Evolutionary conservation across 2,329 filamentous ascomycete genomes (phyloP), one percentile per base, ranked within the genome.

Genomic region (Stemphylium vesicarium): DNA sequence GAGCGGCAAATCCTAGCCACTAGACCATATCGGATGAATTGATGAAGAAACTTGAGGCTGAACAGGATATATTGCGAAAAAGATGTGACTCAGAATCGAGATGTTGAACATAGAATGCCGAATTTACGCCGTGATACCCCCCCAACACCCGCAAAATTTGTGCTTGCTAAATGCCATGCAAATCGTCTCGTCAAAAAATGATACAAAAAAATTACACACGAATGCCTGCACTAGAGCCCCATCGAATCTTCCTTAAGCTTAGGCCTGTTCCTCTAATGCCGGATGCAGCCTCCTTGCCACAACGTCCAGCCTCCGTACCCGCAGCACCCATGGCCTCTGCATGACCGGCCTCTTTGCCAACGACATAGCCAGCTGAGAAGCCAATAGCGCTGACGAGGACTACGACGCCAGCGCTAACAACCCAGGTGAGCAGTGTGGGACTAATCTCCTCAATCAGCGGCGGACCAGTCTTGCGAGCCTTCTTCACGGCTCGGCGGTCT

Each of bases 341-440:
- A 46, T 79, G 77, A 1, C 84, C 84, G 4, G 84, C 80, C 59
- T 88, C 85, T 50, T 80, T 80, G 10, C 86, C 86, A 12, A 87
- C 78, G 12, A 83, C 82, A 64, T 88, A 88, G 1, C 86, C 86
- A 4, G 86, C 85, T 0, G 84, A 84, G 70, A 88, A 88, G 63
- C 84, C 86, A 57, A 88, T 81, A 2, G 85, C 86, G 13, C 83
- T 85, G 50, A 88, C 82, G 0, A 88, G 78, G 2, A 88, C 84
- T 1, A 88, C 84, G 15, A 88, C 85, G 2, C 86, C 85, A 0
- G 86, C 86, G 43, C 84, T 85, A 41, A 88, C 82, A 4, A 88
- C 83, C 86, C 86, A 88, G 0, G 85, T 87, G 62, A 88, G 81
- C 8, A 88, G 75, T 0, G 85, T 88, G 0, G 85, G 85, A 29